phyloP scores from a whole-genome alignment of 2,329 filamentous ascomycete species.

The Davidsoniella virescens region DNA sequence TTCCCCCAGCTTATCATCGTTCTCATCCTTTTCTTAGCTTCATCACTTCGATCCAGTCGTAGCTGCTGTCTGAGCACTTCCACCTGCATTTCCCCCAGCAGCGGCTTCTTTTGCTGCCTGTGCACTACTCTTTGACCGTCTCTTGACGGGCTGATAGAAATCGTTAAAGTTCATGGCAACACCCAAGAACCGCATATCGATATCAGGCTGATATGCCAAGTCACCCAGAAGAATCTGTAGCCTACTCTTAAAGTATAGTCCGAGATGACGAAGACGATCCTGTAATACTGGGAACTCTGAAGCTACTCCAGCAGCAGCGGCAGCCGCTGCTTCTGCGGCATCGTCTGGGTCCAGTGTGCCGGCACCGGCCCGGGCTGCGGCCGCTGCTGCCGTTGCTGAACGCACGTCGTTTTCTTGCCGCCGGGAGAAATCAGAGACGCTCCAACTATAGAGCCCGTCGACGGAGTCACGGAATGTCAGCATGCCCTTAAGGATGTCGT shows the following conservation, averaged over 20 bases:
- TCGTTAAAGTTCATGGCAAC: slow-evolving; percentile 99
- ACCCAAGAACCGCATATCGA: slow-evolving; percentile 87
- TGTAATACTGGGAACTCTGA: slow-evolving; percentile 59
- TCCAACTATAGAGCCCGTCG: slow-evolving; percentile 87
- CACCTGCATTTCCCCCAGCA: background rate
- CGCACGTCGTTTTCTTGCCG: slow-evolving; percentile 73
- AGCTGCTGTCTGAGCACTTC: background rate
- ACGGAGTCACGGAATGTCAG: slow-evolving; percentile 84
- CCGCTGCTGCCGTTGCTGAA: slow-evolving; percentile 27
- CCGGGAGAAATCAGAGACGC: slow-evolving; percentile 81
- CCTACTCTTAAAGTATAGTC: slow-evolving; percentile 57
- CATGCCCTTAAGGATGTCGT: slow-evolving; percentile 88
- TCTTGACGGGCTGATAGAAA: slow-evolving; percentile 65
- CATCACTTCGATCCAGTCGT: background rate
- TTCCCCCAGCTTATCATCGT: too few species aligned
- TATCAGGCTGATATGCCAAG: slow-evolving; percentile 79
- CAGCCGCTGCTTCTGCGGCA: slow-evolving; percentile 12
- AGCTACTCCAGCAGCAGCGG: slow-evolving; percentile 33
- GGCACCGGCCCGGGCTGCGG: slow-evolving; percentile 11
- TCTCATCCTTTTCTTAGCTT: too few species aligned
- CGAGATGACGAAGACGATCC: slow-evolving; percentile 54
- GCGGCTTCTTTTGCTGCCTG: slow-evolving; percentile 14
- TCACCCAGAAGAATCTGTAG: slow-evolving; percentile 77
- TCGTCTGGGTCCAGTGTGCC: slow-evolving; percentile 16
- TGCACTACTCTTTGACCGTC: slow-evolving; percentile 33